Base-by-base conservation (phyloP, 2,329 filamentous ascomycete genomes). In the Byssochlamys sp. region DNA sequence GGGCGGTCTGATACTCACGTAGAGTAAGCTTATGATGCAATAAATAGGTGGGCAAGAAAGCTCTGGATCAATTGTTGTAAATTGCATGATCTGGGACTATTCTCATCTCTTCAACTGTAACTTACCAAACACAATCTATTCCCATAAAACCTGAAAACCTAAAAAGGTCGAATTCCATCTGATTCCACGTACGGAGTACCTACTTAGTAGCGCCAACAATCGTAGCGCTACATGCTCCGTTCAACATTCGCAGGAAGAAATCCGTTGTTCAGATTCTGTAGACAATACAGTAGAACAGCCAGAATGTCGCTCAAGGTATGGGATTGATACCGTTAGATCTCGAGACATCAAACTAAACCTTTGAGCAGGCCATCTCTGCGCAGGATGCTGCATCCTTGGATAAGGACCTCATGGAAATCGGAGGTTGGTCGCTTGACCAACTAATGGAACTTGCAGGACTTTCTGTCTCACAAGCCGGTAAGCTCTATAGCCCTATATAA, bases 401-500 rank as follows among this genome's bases (percentile, higher is more conserved):
- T 71, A 86, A 89, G 73, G 92, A 99, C 71, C 85, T 99, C 61
- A 97, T 99, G 91, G 83, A 84, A 10, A 84, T 86, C 0, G 84
- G 84, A 45, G 91, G 89, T 7, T 99, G 96, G 75, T 95, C 90
- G 10, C 83, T 99, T 57, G 94, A 97, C 70, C 94, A 99, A 74
- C 79, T 99, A 53, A 97, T 99, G 94, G 94, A 97, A 71, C 78
- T 99, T 6, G 94, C 94, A 50, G 94, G 94, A 0, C 81, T 99
- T 0, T 91, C 91, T 0, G 91, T 97, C 27, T 92, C 92, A 11
- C 91, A 97, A 79, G 91, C 88, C 54, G 85, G 90, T 91, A 70
- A 10, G 57, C 5, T 19, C 5, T 19, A 24, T 45, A 19, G 19
- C 19, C 19, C 19, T 19, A 19, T 19, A 19, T 19, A 24, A n/a